Evolutionary conservation across 2,329 filamentous ascomycete species (phyloP), one percentile per base, ranked within the genome.

Genomic region (Pyrenophora teres): DNA sequence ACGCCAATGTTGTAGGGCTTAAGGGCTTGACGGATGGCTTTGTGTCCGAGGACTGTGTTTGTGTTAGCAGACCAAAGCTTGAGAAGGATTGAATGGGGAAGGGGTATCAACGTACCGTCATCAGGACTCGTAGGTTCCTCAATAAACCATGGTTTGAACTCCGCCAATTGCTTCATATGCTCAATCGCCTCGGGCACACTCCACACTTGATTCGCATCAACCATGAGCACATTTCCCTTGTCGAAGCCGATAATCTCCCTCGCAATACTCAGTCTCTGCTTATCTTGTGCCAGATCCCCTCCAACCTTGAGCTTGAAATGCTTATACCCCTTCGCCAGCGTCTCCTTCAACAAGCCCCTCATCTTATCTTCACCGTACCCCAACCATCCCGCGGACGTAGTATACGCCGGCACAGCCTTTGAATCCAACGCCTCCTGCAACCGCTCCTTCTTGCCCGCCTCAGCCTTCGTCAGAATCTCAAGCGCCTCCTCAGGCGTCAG

Each of bases 251-350:
- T 88, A 35, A 93, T 85, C 25, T 89, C 84, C 39, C 91, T 80
- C 5, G 90, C 90, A 72, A 95, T 91, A 12, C 74, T 72, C 63
- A 96, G 78, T 4, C 92, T 80, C 52, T 82, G 79, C 64, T 82
- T 81, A 74, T 96, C 91, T 57, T 87, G 84, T 60, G 86, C 87
- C 13, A 95, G 68, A 60, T 83, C 84, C 9, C 83, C 83, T 33
- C 91, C 91, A 39, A 96, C 91, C 80, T 96, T 96, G 72, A 96
- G 78, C 81, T 96, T 96, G 78, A 96, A 96, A 78, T 96, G 87
- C 55, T 76, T 81, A 77, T 94, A 96, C 8, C 92, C 92, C 57
- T 88, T 84, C 40, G 77, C 78, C 40, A 94, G 81, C 15, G 89
- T 93, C 75, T 94, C 87, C 53, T 84, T 76, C 58, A 96, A 77